phyloP scores from a whole-genome alignment of 129 eudicot genomes.

The Flaveria brownii region DNA sequence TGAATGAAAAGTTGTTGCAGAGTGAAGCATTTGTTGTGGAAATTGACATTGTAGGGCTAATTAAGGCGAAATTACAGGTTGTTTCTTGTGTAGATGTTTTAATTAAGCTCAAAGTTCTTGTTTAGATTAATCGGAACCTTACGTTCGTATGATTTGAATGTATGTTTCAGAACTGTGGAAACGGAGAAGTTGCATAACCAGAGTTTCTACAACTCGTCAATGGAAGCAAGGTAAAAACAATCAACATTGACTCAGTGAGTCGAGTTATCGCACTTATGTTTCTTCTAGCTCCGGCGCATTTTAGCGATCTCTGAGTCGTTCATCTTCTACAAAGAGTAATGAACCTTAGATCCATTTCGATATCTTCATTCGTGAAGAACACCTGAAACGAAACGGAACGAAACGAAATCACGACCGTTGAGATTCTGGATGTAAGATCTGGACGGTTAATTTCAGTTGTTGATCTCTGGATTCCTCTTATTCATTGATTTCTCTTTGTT shows the following conservation, averaged over 20 bases:
- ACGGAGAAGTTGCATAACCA: slow-evolving; percentile 41
- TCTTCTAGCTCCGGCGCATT: background rate
- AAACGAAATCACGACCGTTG: slow-evolving; percentile 40
- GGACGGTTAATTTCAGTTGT: slow-evolving; percentile 43
- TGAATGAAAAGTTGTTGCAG: background rate
- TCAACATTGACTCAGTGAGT: slow-evolving; percentile 25
- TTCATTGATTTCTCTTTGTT: slow-evolving; percentile 19
- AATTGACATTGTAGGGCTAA: slow-evolving; percentile 8
- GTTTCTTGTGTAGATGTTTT: background rate
- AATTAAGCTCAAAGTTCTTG: background rate
- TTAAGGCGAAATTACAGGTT: slow-evolving; percentile 1
- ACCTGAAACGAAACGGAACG: background rate
- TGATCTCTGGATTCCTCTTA: slow-evolving; percentile 37
- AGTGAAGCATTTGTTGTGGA: background rate
- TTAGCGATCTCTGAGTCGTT: background rate
- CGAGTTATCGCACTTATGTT: slow-evolving; percentile 22
- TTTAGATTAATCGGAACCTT: slow-evolving; percentile 20
- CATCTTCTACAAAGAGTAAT: slow-evolving; percentile 2
- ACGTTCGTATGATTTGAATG: slow-evolving; percentile 7
- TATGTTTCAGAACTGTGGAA: slow-evolving; percentile 48
- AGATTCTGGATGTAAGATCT: slow-evolving; percentile 42
- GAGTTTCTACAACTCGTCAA: slow-evolving; percentile 71
- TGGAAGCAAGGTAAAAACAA: slow-evolving; percentile 56
- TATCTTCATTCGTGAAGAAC: slow-evolving; percentile 4
- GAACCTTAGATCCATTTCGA: slow-evolving; percentile 35